Conservation (phyloP, 2,329 filamentous ascomycete genomes). For the Grosmannia huntii region DNA sequence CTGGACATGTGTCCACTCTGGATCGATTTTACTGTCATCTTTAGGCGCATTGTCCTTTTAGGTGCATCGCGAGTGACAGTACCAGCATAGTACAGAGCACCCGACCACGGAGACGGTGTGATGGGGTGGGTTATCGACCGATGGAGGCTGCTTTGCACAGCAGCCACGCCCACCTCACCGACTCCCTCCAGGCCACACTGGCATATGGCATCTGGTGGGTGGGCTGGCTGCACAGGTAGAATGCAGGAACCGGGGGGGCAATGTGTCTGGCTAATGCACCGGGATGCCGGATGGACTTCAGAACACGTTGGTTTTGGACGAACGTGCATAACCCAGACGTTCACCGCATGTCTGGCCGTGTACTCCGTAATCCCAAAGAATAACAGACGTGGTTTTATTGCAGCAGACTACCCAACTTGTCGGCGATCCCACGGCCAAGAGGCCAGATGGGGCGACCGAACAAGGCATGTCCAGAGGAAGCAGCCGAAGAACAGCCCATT, state of each 20-base stretch:
- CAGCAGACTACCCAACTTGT: background rate
- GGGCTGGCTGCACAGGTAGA: background rate
- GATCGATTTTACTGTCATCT: background rate
- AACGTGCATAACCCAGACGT: background rate
- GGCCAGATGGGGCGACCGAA: background rate
- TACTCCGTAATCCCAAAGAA: background rate
- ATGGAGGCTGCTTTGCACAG: background rate
- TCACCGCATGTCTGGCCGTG: background rate
- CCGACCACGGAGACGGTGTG: background rate
- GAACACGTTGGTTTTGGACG: background rate
- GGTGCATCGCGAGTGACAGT: background rate
- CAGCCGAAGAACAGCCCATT: background rate
- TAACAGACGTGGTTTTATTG: background rate
- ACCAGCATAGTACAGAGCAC: background rate
- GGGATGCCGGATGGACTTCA: background rate
- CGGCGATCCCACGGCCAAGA: background rate
- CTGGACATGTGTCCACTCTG: background rate
- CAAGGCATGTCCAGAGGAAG: background rate
- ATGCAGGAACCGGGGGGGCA: conserved; percentile 1
- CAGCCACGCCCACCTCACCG: background rate
- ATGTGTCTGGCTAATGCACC: background rate
- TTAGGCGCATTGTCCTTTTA: background rate
- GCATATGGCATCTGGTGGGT: background rate
- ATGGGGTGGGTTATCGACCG: background rate
- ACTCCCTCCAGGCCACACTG: background rate